Evolutionary conservation across 2,329 filamentous ascomycete genomes (phyloP).

Genomic region (Dothidotthia symphoricarpi): DNA sequence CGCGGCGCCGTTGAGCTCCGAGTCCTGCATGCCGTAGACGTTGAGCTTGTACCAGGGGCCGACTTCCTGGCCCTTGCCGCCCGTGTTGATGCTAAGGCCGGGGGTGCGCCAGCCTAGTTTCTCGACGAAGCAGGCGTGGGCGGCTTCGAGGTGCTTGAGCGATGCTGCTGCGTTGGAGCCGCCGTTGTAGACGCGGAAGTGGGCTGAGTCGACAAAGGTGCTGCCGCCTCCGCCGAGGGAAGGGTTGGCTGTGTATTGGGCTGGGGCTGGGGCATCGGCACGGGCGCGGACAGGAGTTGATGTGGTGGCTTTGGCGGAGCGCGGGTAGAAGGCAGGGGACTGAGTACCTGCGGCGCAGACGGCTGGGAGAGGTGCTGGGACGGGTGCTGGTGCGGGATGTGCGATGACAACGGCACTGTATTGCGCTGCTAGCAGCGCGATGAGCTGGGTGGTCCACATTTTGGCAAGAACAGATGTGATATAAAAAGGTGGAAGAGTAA

Average conservation of each 20-base stretch:
- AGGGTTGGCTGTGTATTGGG: conserved; percentile 13
- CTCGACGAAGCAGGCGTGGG: conserved; percentile 32
- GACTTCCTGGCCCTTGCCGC: conserved; percentile 24
- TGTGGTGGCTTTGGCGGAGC: conserved; percentile 8
- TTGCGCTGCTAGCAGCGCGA: conserved; percentile 4
- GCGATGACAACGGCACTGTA: conserved; percentile 3
- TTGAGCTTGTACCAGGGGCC: conserved; percentile 50
- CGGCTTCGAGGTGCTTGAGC: conserved; percentile 48
- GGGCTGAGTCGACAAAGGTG: conserved; percentile 22
- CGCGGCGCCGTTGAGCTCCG: conserved; percentile 42
- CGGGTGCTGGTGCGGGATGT: neutral
- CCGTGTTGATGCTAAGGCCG: conserved; percentile 20
- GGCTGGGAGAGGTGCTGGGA: neutral
- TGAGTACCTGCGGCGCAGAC: neutral
- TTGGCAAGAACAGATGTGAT: conserved; percentile 3
- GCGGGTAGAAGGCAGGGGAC: conserved; percentile 7
- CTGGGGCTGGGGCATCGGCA: conserved; percentile 7
- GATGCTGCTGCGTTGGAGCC: conserved; percentile 32
- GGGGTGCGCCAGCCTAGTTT: conserved; percentile 18
- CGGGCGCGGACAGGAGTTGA: neutral
- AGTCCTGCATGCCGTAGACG: conserved; percentile 36
- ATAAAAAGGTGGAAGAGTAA: no score
- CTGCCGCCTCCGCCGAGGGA: conserved; percentile 13
- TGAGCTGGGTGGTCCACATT: conserved; percentile 5
- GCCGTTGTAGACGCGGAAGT: conserved; percentile 43